Evolutionary conservation across 106 monocot species (phyloP), one percentile per base, ranked within the genome.

Genomic region (Acorus gramineus): DNA sequence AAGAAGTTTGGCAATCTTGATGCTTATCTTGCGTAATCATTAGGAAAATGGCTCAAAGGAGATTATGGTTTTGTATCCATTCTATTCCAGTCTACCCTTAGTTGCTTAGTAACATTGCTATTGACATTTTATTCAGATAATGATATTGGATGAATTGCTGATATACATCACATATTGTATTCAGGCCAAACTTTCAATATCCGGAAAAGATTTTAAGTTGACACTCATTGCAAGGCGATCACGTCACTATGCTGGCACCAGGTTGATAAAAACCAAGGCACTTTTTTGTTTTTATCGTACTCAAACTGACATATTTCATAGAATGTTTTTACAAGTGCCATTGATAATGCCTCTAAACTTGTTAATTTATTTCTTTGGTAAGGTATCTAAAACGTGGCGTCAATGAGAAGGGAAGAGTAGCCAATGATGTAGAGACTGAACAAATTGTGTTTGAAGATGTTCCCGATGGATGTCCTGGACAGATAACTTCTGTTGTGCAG

Each of bases 341-440:
- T 28, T 28, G 28, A 28, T 28, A 28, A 28, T 28, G 28, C 28
- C 28, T 28, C 28, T 28, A 28, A 28, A 28, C 28, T 28, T 1
- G 28, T 28, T 28, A 28, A 51, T 50, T 4, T 64, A 28, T 47
- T 45, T 43, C 42, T 49, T 58, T 69, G 14, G 8, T 10, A 60
- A 96, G 96, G 61, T 91, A 91, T 70, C 71, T 92, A 60, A 99
- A 88, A 69, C 86, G 98, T 44, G 98, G 98, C 44, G 85, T 99
- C 63, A 99, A 92, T 74, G 83, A 83, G 60, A 84, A 77, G 11
- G 98, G 98, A n/a, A 83, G 85, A 60, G 98, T 99, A 12, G 98
- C 98, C 55, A 99, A 99, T 81, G 98, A 99, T 78, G 98, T 99
- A 57, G 98, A 99, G 74, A 99, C 85, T 14, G 98, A 99, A 60